These are phyloP conservation scores for Novymonas esmeraldas DNA, from an alignment of 208 protist genomes.

Conservation along the genomic window DNA sequence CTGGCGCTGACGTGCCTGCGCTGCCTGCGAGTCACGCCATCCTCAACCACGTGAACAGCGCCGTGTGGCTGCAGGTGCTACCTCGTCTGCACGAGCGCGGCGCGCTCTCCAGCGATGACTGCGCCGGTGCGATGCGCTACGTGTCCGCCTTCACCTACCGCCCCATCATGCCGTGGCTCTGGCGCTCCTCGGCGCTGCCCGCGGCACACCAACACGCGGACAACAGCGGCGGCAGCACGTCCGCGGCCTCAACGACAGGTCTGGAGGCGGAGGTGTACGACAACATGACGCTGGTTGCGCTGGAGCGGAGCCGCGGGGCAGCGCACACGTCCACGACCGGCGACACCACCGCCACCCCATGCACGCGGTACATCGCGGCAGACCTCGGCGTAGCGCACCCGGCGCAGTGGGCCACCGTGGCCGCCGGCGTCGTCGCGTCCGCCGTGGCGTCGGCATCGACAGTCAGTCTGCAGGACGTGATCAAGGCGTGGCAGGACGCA, in stretches of 20 bases:
- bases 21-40: slow-evolving; percentile 23
- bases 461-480: background rate
- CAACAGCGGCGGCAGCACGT: background rate
- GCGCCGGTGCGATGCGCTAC: slow-evolving; percentile 40
- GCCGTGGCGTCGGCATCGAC: background rate
- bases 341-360: background rate
- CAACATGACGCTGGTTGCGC: slow-evolving; percentile 6
- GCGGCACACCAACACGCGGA: no score
- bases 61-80: slow-evolving; percentile 49
- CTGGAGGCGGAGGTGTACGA: slow-evolving; percentile 12
- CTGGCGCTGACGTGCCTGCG: slow-evolving; percentile 7
- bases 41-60: slow-evolving; percentile 41
- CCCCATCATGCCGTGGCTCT: slow-evolving; percentile 59
- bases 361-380: background rate
- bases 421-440: background rate
- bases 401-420: slow-evolving; percentile 9
- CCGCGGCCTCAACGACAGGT: no score
- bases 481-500: slow-evolving; percentile 57
- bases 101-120: slow-evolving; percentile 35
- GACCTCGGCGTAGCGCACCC: slow-evolving; percentile 17
- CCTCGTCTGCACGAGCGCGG: slow-evolving; percentile 45
- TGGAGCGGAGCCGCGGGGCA: background rate
- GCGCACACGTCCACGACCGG: no score
- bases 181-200: slow-evolving; percentile 15
- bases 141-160: slow-evolving; percentile 48